These are phyloP conservation scores for Leishmania amazonensis DNA, from an alignment of 208 protist species.

Conservation along the genomic window DNA sequence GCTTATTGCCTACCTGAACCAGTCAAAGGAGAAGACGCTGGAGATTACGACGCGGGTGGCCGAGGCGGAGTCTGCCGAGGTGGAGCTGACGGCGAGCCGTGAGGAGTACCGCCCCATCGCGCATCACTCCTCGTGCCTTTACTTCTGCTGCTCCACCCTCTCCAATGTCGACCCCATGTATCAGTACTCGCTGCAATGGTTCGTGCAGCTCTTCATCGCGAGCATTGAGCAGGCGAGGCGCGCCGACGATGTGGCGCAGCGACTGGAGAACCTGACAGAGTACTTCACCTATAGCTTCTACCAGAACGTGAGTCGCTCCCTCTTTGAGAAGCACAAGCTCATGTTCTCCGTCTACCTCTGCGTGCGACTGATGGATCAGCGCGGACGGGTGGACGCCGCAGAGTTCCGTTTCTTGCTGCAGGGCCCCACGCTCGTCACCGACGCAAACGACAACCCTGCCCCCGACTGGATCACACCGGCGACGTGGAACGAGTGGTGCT, in stretches of 20 bases:
- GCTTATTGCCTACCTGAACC: slow-evolving; percentile 96
- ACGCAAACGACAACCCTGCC: slow-evolving; percentile 82
- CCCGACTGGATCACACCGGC: slow-evolving; percentile 94
- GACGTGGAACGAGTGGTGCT: slow-evolving; percentile 93
- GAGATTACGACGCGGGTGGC: slow-evolving; percentile 94
- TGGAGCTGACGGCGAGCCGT: slow-evolving; percentile 96
- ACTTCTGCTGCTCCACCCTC: slow-evolving; percentile 98
- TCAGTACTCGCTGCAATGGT: slow-evolving; percentile 98
- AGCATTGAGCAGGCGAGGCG: slow-evolving; percentile 87
- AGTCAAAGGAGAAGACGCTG: slow-evolving; percentile 95
- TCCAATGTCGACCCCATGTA: slow-evolving; percentile 97
- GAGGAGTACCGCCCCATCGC: slow-evolving; percentile 96
- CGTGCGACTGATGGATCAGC: slow-evolving; percentile 85
- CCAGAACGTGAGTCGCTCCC: slow-evolving; percentile 94
- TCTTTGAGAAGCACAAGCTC: slow-evolving; percentile 96
- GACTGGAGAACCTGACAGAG: slow-evolving; percentile 89
- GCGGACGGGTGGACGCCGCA: slow-evolving; percentile 61
- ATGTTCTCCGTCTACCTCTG: slow-evolving; percentile 96
- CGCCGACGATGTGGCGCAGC: slow-evolving; percentile 81
- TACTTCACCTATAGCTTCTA: slow-evolving; percentile 98
- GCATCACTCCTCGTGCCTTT: slow-evolving; percentile 95
- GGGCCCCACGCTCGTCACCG: slow-evolving; percentile 78
- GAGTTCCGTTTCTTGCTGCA: slow-evolving; percentile 95
- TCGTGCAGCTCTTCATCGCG: slow-evolving; percentile 95
- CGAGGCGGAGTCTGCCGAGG: slow-evolving; percentile 96